Percentiles rank a stretch among this genome's conserved stretches.
phyloP scores from a whole-genome alignment of 202 grass and related monocot species.

The Sporobolus alterniflorus region DNA sequence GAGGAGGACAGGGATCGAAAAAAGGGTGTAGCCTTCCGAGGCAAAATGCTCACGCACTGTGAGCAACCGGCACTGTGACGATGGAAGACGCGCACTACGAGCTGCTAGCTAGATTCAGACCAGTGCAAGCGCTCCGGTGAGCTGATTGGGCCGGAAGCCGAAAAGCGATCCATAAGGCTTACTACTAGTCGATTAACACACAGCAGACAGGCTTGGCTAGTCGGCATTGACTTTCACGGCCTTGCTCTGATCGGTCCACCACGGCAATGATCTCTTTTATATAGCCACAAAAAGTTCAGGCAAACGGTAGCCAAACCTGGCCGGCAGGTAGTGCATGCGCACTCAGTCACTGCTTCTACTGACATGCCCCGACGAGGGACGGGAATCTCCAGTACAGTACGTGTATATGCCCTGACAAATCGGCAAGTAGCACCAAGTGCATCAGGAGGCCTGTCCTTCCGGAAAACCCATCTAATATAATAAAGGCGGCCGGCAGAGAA shows the following conservation, averaged over 20 bases:
- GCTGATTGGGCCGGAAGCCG: slow-evolving; percentile 1
- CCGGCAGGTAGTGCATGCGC: slow-evolving; percentile 1
- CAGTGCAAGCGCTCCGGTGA: neutral
- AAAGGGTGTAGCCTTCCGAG: neutral
- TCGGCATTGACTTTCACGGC: neutral
- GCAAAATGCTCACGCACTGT: slow-evolving; percentile 5
- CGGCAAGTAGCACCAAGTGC: slow-evolving; percentile 18
- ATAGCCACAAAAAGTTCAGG: slow-evolving; percentile 29
- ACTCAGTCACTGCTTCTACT: neutral
- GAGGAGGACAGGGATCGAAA: neutral
- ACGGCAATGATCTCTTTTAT: slow-evolving; percentile 21
- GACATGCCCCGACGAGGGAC: slow-evolving; percentile 1
- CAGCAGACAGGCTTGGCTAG: neutral
- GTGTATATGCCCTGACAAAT: slow-evolving; percentile 39
- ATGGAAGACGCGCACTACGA: neutral
- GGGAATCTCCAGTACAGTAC: slow-evolving; percentile 48
- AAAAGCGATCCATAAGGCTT: neutral
- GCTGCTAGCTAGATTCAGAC: neutral
- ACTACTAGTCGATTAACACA: neutral
- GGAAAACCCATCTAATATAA: neutral
- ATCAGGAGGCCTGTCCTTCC: slow-evolving; percentile 19
- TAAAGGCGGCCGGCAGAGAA: neutral
- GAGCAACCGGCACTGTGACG: neutral
- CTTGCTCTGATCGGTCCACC: slow-evolving; percentile 3
- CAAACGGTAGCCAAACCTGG: slow-evolving; percentile 4